Evolutionary conservation across 2,329 filamentous ascomycete species (phyloP), one percentile per base, ranked within the genome.

Genomic region (Neonectria sp.): DNA sequence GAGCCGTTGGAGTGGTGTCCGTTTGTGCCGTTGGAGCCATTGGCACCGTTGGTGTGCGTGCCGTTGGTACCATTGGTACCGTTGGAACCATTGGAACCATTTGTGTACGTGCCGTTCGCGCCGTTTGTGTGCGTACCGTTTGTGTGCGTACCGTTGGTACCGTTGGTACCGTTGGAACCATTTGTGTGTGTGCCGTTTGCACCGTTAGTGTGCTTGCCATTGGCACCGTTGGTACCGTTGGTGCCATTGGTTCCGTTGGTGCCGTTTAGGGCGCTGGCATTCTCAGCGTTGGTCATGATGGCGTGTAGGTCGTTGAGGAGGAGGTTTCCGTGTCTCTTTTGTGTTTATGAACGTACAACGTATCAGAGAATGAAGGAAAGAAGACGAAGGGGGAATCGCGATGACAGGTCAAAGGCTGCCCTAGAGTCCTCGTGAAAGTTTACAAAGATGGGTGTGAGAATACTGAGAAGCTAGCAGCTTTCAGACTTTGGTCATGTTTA

Each of bases 71-170:
- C 35, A 17, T 46, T 49, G 29, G 31, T 61, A 8, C 46, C 61
- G 17, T 60, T 64, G 15, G 51, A 29, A 25, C 55, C 61, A 21
- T 60, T 64, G 27, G 60, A 29, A 35, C 45, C 61, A 35, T 60
- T 65, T 2, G 57, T 21, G 13, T 52, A 5, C 9, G 13, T 21
- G 27, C 56, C 56, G 27, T 58, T 55, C 15, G 35, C 17, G 17
- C 51, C 33, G 21, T 24, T 48, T 2, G 33, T 31, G 35, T 52
- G 21, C 21, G 21, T 21, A 21, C 21, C 21, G 21, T 21, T 21
- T 21, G 21, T 21, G 21, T 21, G 21, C 21, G 21, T 21, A 21
- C 21, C 58, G 59, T 46, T 46, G 27, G 60, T 7, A 8, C 48
- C 33, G 31, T 43, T 57, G 25, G 21, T 21, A 21, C 21, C 58